Percentiles rank a stretch among this genome's conserved stretches.
These are phyloP conservation scores for Sherardia arvensis DNA, from an alignment of 257 asterid species.

Conservation along the genomic window DNA sequence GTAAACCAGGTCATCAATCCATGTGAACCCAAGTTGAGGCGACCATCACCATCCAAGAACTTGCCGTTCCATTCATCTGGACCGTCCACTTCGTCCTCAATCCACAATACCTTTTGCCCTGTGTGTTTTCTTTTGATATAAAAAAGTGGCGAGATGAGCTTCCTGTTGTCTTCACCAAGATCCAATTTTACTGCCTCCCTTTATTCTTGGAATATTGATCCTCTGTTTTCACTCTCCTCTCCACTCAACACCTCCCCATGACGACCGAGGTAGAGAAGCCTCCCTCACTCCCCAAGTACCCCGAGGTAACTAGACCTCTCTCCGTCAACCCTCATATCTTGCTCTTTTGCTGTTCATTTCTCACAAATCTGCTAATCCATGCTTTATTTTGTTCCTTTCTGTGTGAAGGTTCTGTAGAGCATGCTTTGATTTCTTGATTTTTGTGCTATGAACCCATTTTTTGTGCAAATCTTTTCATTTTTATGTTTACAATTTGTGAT, in stretches of 20 bases:
- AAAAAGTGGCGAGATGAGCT: neutral
- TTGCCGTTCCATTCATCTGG: conserved; percentile 4
- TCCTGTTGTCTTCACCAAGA: neutral
- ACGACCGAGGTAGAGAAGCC: conserved; percentile 50
- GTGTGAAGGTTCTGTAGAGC: no score
- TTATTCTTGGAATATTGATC: conserved; percentile 12
- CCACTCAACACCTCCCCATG: conserved; percentile 45
- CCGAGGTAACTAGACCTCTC: conserved; percentile 34
- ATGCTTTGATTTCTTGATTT: neutral
- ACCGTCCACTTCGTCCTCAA: conserved; percentile 9
- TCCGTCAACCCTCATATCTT: neutral
- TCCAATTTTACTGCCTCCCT: conserved; percentile 11
- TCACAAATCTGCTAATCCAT: conserved; percentile 4
- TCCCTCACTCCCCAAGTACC: conserved; percentile 58
- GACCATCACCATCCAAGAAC: conserved; percentile 7
- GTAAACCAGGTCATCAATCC: conserved; percentile 28
- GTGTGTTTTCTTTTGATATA: conserved; percentile 2
- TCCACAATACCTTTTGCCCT: neutral
- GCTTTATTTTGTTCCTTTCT: neutral
- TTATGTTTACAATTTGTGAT: neutral
- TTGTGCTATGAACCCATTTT: neutral
- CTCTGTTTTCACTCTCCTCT: neutral
- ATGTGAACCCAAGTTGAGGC: neutral
- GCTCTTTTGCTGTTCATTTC: neutral
- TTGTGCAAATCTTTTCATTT: neutral